Conservation (phyloP, 208 protist species). For the Naegleria gruberi region DNA sequence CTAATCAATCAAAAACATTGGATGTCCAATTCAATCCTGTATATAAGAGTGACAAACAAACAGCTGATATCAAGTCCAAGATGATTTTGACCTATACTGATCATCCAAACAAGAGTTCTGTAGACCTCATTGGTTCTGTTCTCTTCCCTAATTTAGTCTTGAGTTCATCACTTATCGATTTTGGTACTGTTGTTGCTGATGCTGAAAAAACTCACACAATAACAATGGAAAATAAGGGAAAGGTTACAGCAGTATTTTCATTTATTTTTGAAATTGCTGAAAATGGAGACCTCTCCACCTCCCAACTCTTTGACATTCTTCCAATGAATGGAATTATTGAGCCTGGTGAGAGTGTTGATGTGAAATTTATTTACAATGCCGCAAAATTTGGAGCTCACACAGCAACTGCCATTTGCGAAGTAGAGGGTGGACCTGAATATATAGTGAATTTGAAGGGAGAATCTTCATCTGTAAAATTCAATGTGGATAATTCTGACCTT, state of each 20-base stretch:
- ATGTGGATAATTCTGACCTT: constrained; percentile 63
- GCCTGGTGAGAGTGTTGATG: constrained; percentile 56
- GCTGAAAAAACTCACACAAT: constrained; percentile 63
- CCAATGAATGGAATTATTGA: constrained; percentile 74
- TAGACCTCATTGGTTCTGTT: constrained; percentile 65
- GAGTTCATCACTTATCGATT: constrained; percentile 57
- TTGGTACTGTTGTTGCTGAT: constrained; percentile 81
- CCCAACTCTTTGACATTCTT: constrained; percentile 77
- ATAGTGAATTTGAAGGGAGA: constrained; percentile 64
- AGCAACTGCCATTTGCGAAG: constrained; percentile 66
- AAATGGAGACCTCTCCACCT: not conserved
- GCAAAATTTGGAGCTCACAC: constrained; percentile 41
- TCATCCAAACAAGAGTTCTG: constrained; percentile 68
- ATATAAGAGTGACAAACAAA: constrained; percentile 64
- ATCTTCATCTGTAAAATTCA: constrained; percentile 63
- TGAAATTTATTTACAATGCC: constrained; percentile 81
- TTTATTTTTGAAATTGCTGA: constrained; percentile 55
- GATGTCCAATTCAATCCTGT: constrained; percentile 67
- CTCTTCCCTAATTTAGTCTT: constrained; percentile 74
- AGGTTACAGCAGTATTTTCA: constrained; percentile 56
- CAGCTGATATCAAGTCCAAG: constrained; percentile 56
- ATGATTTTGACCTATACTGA: constrained; percentile 71
- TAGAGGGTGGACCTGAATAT: constrained; percentile 79
- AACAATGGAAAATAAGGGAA: constrained; percentile 60
- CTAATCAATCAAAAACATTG: constrained; percentile 63